phyloP scores from a whole-genome alignment of 2,329 filamentous ascomycete genomes.

The Knufia fluminis region DNA sequence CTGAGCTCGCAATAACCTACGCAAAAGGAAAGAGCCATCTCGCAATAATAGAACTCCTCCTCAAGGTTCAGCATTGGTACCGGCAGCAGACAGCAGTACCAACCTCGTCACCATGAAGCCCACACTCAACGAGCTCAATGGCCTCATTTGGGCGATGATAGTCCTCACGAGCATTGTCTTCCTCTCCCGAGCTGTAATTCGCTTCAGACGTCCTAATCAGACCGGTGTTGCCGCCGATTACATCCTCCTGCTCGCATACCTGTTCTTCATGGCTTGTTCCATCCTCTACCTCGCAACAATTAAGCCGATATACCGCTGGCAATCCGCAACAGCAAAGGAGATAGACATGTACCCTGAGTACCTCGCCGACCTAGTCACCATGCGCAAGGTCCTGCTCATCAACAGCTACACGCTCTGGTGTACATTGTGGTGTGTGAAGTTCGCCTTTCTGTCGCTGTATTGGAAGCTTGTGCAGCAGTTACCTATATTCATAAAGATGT shows the following conservation, averaged over 20 bases:
- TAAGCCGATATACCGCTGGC: slow-evolving; percentile 23
- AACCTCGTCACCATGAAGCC: too few species aligned
- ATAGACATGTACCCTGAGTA: slow-evolving; percentile 25
- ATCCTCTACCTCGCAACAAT: slow-evolving; percentile 28
- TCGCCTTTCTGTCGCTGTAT: slow-evolving; percentile 33
- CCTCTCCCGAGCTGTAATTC: slow-evolving; percentile 13
- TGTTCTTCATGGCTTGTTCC: slow-evolving; percentile 25
- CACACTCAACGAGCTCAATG: slow-evolving; percentile 4
- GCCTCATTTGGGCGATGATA: slow-evolving; percentile 18
- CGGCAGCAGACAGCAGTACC: too few species aligned
- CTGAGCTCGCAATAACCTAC: too few species aligned
- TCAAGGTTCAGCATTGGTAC: too few species aligned
- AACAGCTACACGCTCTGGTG: slow-evolving; percentile 32
- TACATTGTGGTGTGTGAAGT: slow-evolving; percentile 33
- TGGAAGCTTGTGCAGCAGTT: slow-evolving; percentile 30
- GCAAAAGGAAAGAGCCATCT: too few species aligned
- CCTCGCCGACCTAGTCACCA: slow-evolving; percentile 25
- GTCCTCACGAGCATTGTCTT: slow-evolving; percentile 19
- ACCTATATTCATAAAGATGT: slow-evolving; percentile 27
- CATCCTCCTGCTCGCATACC: slow-evolving; percentile 24
- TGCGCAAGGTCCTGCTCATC: slow-evolving; percentile 33
- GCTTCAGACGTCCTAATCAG: slow-evolving; percentile 16
- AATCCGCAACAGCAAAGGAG: slow-evolving; percentile 21
- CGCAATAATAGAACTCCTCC: too few species aligned
- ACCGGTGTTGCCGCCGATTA: slow-evolving; percentile 23